Base-by-base conservation (phyloP, 352 stramenopile genomes). In the Globisporangium yorkense region DNA sequence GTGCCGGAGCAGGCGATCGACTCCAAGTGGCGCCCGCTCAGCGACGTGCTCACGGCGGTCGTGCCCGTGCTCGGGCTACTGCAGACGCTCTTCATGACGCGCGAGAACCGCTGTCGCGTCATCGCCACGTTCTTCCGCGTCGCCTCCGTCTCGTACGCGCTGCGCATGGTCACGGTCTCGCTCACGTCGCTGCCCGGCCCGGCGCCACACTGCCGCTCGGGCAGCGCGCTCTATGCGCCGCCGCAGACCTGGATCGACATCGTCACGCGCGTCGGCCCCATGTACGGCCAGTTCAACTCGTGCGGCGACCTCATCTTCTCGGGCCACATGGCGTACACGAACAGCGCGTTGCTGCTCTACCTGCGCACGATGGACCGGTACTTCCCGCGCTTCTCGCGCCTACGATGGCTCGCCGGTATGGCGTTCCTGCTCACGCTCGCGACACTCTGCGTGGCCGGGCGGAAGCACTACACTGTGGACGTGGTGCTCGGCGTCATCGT, bases 221-320 rank as follows among this genome's bases (percentile, higher is more conserved):
- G 72, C 18, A 81, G 67, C 51, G 55, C 67, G 4, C 66, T 82
- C 45, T 89, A 88, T 63, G 69, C 74, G 49, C 78, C 81, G 49
- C 81, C 81, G 5, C 66, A 64, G 15, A 83, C 57, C 7, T 91
- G 79, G 77, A 80, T 87, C 61, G 81, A 91, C 57, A 86, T 91
- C 39, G 70, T 87, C 56, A 89, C 79, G 44, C 71, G 74, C 54
- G 72, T 87, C 18, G 77, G 77, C 8, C 77, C 77, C 5, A 85
- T 87, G 56, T 87, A 87, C 68, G 77, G 77, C 54, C 80, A 85
- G 57, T 82, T 83, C 74, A 88, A 83, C 58, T 88, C 80, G 31
- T 90, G 80, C 54, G 80, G 80, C 15, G 80, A 90, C 61, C 72
- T 90, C 29, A 82, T 90, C 31, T 90, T 90, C 58, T 90, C 80